phyloP scores from a whole-genome alignment of 352 stramenopile species.

The Globisporangium emineosum region DNA sequence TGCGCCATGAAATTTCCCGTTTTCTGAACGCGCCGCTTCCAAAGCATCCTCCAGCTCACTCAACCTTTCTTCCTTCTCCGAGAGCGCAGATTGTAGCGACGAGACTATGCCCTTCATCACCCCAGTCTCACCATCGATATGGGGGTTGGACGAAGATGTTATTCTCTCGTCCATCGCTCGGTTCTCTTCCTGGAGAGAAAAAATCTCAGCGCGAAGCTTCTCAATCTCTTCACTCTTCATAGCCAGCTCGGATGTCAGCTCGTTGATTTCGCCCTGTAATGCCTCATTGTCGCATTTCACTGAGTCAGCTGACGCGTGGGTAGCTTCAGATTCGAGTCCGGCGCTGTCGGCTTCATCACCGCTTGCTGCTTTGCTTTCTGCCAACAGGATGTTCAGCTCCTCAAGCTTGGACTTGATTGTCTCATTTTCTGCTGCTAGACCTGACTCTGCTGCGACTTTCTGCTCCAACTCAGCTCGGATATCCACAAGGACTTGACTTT shows the following conservation, averaged over 20 bases:
- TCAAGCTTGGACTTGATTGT: slow-evolving; percentile 5
- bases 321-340: background rate
- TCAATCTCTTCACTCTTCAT: slow-evolving; percentile 2
- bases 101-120: background rate
- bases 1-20: background rate
- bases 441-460: slow-evolving; percentile 6
- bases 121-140: background rate
- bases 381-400: background rate
- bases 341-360: background rate
- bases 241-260: background rate
- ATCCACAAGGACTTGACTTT: background rate
- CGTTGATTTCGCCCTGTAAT: background rate
- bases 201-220: background rate
- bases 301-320: background rate
- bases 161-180: background rate
- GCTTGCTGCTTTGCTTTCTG: slow-evolving; percentile 1
- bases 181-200: background rate
- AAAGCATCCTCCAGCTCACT: slow-evolving; percentile 8
- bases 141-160: background rate
- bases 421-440: slow-evolving; percentile 8
- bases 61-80: slow-evolving; percentile 3
- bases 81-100: background rate
- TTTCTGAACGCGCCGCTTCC: slow-evolving; percentile 2
- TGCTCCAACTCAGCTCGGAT: slow-evolving; percentile 1
- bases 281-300: background rate